These are phyloP conservation scores for Triticum monococcum DNA, from an alignment of 176 grass and related monocot genomes.

Conservation along the genomic window DNA sequence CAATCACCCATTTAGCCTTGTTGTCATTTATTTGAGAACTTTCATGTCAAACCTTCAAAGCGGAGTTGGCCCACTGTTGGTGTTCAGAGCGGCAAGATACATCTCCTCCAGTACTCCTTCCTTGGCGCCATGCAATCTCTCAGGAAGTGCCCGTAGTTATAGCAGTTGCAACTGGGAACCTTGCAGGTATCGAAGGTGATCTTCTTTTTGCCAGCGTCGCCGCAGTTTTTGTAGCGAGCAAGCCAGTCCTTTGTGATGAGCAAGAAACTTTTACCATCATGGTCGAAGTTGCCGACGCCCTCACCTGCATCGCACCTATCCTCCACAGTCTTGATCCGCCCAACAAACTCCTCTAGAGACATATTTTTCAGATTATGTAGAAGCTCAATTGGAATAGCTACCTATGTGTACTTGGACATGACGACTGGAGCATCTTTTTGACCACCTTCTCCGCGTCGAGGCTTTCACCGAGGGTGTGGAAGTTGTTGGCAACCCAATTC, in stretches of 20 bases:
- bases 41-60: neutral
- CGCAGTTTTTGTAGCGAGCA: neutral
- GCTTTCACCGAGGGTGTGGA: too few species aligned
- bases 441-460: too few species aligned
- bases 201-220: neutral
- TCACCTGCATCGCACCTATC: neutral
- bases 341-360: neutral
- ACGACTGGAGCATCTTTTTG: too few species aligned
- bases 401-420: neutral
- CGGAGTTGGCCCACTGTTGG: neutral
- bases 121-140: neutral
- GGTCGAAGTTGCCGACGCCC: neutral
- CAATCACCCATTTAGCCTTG: neutral
- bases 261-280: neutral
- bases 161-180: neutral
- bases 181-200: neutral
- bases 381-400: neutral
- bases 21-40: neutral
- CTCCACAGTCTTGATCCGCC: neutral
- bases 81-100: too few species aligned
- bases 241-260: neutral
- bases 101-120: too few species aligned
- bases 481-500: too few species aligned
- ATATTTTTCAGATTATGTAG: neutral
- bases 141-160: neutral